Evolutionary conservation across 2,329 filamentous ascomycete genomes (phyloP).

Genomic region (Fusarium temperatum): DNA sequence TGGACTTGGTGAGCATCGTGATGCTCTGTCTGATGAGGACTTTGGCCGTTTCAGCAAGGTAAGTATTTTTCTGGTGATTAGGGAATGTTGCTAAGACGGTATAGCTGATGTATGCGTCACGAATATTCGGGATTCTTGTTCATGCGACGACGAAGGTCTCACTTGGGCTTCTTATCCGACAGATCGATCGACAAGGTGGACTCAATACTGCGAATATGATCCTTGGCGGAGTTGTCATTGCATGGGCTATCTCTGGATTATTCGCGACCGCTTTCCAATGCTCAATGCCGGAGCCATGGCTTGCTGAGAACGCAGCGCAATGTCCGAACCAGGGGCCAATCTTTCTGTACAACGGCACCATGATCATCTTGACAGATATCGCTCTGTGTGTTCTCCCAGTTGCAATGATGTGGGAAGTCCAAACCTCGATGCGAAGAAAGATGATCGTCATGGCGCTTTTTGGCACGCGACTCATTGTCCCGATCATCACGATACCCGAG

Average conservation of each 20-base stretch:
- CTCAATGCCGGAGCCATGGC: constrained; percentile 31
- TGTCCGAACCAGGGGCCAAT: constrained; percentile 23
- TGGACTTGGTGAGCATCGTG: constrained; percentile 24
- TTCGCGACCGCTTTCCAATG: constrained; percentile 31
- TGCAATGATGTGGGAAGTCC: constrained; percentile 40
- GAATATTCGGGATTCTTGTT: constrained; percentile 30
- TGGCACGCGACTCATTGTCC: constrained; percentile 35
- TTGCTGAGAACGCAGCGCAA: not conserved
- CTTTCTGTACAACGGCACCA: constrained; percentile 27
- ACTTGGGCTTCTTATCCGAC: constrained; percentile 35
- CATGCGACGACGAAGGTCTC: constrained; percentile 33
- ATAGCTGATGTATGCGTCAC: constrained; percentile 34
- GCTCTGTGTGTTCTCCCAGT: constrained; percentile 28
- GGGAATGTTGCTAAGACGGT: not conserved
- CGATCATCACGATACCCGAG: constrained; percentile 30
- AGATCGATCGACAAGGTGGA: constrained; percentile 27
- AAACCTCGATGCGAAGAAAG: constrained; percentile 32
- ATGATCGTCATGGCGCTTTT: constrained; percentile 31
- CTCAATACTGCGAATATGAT: constrained; percentile 27
- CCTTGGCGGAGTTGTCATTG: constrained; percentile 6
- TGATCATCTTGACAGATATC: constrained; percentile 30
- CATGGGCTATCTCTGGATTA: constrained; percentile 21
- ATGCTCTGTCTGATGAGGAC: not conserved
- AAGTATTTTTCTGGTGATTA: rapidly evolving
- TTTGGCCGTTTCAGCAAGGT: constrained; percentile 34